Conservation (phyloP, 2,329 filamentous ascomycete species). For the Hypomyces perniciosus region DNA sequence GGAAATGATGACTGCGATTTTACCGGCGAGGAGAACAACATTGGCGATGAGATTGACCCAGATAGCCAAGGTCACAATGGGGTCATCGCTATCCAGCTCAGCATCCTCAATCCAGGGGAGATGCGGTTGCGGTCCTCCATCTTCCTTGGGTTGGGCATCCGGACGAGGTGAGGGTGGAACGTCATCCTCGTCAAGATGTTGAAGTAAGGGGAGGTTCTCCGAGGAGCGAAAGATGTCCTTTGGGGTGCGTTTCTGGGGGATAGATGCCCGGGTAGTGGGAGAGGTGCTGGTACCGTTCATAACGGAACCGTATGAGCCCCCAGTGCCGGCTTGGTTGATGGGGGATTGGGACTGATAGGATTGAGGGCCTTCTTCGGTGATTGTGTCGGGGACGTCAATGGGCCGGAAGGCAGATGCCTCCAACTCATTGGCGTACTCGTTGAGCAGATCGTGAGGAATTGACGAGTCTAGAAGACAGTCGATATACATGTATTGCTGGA, state of each 20-base stretch:
- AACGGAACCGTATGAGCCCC: conserved; percentile 27
- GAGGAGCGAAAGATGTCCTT: conserved; percentile 77
- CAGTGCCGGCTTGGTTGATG: neutral
- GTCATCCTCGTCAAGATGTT: conserved; percentile 35
- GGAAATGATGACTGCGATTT: conserved; percentile 69
- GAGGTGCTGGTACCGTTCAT: conserved; percentile 26
- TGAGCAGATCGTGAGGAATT: conserved; percentile 83
- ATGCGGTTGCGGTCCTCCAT: conserved; percentile 41
- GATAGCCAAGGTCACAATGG: conserved; percentile 79
- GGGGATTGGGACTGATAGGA: conserved; percentile 23
- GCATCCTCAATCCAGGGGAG: conserved; percentile 70
- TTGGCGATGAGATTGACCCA: conserved; percentile 82
- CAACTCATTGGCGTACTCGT: conserved; percentile 69
- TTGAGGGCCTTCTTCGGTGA: conserved; percentile 58
- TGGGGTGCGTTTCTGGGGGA: conserved; percentile 69
- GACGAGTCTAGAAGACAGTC: conserved; percentile 86
- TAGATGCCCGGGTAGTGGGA: conserved; percentile 13
- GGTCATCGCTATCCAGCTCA: conserved; percentile 63
- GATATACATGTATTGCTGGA: conserved; percentile 91
- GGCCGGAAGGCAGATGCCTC: conserved; percentile 48
- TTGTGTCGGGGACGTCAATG: conserved; percentile 64
- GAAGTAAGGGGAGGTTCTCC: conserved; percentile 61
- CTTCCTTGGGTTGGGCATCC: neutral
- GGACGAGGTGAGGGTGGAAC: neutral
- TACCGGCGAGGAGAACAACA: conserved; percentile 64